A percentile compares a stretch with the other conserved stretches of the same genome.
These are phyloP conservation scores for Fusarium musae DNA, from an alignment of 2,329 filamentous ascomycete species.

Conservation along the genomic window DNA sequence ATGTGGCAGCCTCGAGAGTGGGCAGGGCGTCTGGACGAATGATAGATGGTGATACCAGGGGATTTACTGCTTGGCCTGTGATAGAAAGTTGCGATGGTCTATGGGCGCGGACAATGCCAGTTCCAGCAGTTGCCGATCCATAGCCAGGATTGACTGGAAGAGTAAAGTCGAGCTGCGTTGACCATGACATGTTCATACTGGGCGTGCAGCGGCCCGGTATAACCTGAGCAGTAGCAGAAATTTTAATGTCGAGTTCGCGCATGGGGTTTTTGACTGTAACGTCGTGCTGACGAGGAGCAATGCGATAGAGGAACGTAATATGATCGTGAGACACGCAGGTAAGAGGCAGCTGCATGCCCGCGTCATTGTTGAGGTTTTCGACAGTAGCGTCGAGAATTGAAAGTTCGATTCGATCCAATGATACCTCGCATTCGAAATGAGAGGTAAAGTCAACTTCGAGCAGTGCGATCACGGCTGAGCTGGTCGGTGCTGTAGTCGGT, in stretches of 20 bases:
- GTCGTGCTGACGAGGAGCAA: slow-evolving; percentile 64
- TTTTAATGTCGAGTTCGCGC: slow-evolving; percentile 67
- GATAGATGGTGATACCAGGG: slow-evolving; percentile 67
- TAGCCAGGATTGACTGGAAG: slow-evolving; percentile 72
- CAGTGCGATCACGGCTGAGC: slow-evolving; percentile 72
- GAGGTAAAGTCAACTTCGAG: slow-evolving; percentile 80
- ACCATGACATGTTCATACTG: slow-evolving; percentile 73
- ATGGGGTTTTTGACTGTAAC: slow-evolving; percentile 57
- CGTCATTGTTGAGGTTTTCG: slow-evolving; percentile 64
- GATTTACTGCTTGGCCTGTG: slow-evolving; percentile 61
- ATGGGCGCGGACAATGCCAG: slow-evolving; percentile 69
- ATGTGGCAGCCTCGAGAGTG: slow-evolving; percentile 64
- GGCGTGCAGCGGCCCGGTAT: slow-evolving; percentile 68
- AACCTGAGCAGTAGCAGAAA: slow-evolving; percentile 69
- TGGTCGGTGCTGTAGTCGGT: slow-evolving; percentile 67
- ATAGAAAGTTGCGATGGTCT: slow-evolving; percentile 74
- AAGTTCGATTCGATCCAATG: slow-evolving; percentile 68
- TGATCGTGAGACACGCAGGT: slow-evolving; percentile 78
- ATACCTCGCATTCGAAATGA: slow-evolving; percentile 74
- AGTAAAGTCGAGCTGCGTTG: slow-evolving; percentile 75
- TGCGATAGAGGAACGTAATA: slow-evolving; percentile 77
- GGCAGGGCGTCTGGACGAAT: slow-evolving; percentile 70
- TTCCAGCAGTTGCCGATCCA: slow-evolving; percentile 60
- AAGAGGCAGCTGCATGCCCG: slow-evolving; percentile 64
- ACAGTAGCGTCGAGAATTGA: slow-evolving; percentile 67